Percentiles rank a stretch among this genome's conserved stretches.
Evolutionary conservation across 2,329 filamentous ascomycete genomes (phyloP).

Genomic region (Penicillium sp.): DNA sequence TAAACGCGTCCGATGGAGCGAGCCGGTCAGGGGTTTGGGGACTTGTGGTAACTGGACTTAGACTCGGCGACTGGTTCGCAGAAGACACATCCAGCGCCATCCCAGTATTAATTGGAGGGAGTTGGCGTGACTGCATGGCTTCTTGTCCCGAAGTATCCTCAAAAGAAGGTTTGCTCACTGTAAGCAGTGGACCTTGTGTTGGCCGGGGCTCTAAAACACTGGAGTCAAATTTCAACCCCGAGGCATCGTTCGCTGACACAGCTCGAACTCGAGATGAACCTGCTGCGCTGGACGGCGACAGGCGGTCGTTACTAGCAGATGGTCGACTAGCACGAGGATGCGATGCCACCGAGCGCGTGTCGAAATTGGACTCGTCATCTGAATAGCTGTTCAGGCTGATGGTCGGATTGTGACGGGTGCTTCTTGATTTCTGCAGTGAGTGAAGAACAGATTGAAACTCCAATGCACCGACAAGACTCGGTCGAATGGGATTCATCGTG

Average conservation of each 20-base stretch:
- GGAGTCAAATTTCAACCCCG: constrained; percentile 47
- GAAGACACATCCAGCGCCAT: constrained; percentile 33
- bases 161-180: constrained; percentile 42
- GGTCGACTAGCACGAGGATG: constrained; percentile 40
- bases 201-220: constrained; percentile 29
- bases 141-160: constrained; percentile 21
- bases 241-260: constrained; percentile 61
- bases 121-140: constrained; percentile 15
- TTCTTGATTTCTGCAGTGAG: constrained; percentile 80
- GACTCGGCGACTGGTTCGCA: constrained; percentile 29
- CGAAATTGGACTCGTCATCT: constrained; percentile 57
- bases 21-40: constrained; percentile 43
- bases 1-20: constrained; percentile 43
- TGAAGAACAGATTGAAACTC: constrained; percentile 90
- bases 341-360: constrained; percentile 50
- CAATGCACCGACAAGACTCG: constrained; percentile 87
- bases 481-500: constrained; percentile 80
- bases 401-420: constrained; percentile 64
- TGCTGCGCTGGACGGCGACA: constrained; percentile 26
- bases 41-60: constrained; percentile 32
- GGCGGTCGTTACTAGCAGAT: constrained; percentile 22
- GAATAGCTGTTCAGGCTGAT: constrained; percentile 70
- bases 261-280: constrained; percentile 48
- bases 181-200: constrained; percentile 35
- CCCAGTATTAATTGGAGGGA: constrained; percentile 25